Conservation (phyloP, 352 stramenopile genomes). For the Phytophthora rubi region DNA sequence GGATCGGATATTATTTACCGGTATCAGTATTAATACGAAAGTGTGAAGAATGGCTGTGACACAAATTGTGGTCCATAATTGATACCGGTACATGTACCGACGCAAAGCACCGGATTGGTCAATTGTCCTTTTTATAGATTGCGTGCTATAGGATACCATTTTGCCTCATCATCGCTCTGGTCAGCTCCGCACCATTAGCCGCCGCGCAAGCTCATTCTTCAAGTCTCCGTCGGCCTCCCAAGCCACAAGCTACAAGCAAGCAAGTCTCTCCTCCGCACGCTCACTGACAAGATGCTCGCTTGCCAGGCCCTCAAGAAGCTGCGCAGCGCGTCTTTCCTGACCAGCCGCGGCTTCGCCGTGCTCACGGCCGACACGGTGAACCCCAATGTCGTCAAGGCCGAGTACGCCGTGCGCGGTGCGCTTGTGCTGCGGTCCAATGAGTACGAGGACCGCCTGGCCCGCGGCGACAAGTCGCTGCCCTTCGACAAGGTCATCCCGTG, state of each 20-base stretch:
- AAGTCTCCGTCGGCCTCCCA: slow-evolving; percentile 34
- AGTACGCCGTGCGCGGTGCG: slow-evolving; percentile 91
- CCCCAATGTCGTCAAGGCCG: slow-evolving; percentile 70
- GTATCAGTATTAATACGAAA: too few relatives aligned
- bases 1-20: too few relatives aligned
- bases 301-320: slow-evolving; percentile 38
- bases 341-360: slow-evolving; percentile 61
- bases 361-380: slow-evolving; percentile 72
- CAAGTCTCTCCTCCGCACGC: neutral
- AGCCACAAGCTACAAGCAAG: slow-evolving; percentile 17
- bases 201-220: slow-evolving; percentile 32
- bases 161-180: slow-evolving; percentile 11
- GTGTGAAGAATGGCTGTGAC: too few relatives aligned
- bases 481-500: slow-evolving; percentile 97
- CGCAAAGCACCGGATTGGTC: slow-evolving; percentile 26
- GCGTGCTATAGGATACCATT: neutral
- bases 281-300: slow-evolving; percentile 35
- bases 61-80: too few relatives aligned
- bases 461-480: slow-evolving; percentile 67
- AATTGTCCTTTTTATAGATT: slow-evolving; percentile 10
- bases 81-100: too few relatives aligned
- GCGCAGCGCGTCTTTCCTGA: slow-evolving; percentile 20
- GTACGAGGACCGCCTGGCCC: slow-evolving; percentile 71
- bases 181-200: slow-evolving; percentile 20
- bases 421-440: slow-evolving; percentile 85